Evolutionary conservation across 2,329 filamentous ascomycete species (phyloP).

Genomic region (Aspergillus pseudoviridinutans): DNA sequence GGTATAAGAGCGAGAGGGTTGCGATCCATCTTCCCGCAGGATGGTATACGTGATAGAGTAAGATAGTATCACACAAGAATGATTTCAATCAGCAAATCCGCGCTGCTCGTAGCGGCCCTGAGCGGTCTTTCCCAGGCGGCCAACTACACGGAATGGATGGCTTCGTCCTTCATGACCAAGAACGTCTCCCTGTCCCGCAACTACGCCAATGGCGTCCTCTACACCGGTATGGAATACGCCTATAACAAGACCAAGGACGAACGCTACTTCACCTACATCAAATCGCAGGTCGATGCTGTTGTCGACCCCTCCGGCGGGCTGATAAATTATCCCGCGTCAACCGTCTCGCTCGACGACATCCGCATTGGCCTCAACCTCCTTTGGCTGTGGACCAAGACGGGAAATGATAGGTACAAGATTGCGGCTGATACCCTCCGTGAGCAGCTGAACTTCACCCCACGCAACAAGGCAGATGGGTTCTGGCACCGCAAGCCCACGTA

Average conservation of each 20-base stretch:
- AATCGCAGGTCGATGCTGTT: slow-evolving; percentile 9
- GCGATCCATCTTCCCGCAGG: not conserved
- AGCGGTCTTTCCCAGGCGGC: not conserved
- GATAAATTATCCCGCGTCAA: slow-evolving; percentile 3
- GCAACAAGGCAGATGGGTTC: slow-evolving; percentile 11
- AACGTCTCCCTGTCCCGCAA: slow-evolving; percentile 9
- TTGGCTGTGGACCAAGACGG: slow-evolving; percentile 9
- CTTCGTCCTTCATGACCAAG: slow-evolving; percentile 10
- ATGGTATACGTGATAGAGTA: no score
- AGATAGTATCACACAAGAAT: not conserved
- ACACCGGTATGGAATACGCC: slow-evolving; percentile 10
- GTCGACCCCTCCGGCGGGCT: slow-evolving; percentile 4
- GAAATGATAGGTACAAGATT: slow-evolving; percentile 13
- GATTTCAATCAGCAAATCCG: not conserved
- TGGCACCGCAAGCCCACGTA: slow-evolving; percentile 15
- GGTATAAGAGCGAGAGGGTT: not conserved
- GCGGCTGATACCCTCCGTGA: slow-evolving; percentile 9
- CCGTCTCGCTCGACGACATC: slow-evolving; percentile 12
- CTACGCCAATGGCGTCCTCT: slow-evolving; percentile 13
- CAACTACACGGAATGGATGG: slow-evolving; percentile 15
- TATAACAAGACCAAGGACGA: slow-evolving; percentile 12
- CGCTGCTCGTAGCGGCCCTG: not conserved
- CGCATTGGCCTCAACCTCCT: slow-evolving; percentile 13
- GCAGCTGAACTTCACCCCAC: slow-evolving; percentile 12
- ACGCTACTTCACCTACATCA: slow-evolving; percentile 6